phyloP scores from a whole-genome alignment of 805 yeast species.

The Hanseniaspora lindneri region DNA sequence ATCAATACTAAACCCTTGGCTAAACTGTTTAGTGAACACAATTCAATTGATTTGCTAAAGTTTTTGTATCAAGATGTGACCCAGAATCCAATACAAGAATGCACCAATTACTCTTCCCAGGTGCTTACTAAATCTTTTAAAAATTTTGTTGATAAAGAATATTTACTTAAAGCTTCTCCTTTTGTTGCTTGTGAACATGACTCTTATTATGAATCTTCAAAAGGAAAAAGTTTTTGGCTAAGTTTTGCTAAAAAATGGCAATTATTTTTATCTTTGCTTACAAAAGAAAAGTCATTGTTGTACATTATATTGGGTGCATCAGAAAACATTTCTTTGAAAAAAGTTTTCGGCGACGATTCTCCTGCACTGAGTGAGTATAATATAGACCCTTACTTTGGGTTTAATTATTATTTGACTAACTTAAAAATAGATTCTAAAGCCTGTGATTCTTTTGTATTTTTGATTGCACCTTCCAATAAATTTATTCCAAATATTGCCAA shows the following conservation, averaged over 20 bases:
- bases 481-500: slow-evolving; percentile 31
- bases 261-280: slow-evolving; percentile 25
- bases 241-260: slow-evolving; percentile 31
- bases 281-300: slow-evolving; percentile 28
- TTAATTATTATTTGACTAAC: slow-evolving; percentile 29
- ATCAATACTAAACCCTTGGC: slow-evolving; percentile 26
- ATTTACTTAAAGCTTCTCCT: slow-evolving; percentile 36
- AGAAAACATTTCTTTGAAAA: slow-evolving; percentile 5
- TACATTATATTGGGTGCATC: slow-evolving; percentile 29
- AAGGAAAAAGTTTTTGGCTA: slow-evolving; percentile 35
- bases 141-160: slow-evolving; percentile 25
- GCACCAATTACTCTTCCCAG: slow-evolving; percentile 32
- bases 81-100: slow-evolving; percentile 38
- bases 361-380: not conserved
- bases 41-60: slow-evolving; percentile 37
- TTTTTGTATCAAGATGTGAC: slow-evolving; percentile 34
- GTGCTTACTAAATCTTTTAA: slow-evolving; percentile 31
- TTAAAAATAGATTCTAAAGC: not conserved
- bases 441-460: slow-evolving; percentile 7
- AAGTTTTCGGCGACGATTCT: not conserved
- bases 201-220: slow-evolving; percentile 27
- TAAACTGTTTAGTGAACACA: slow-evolving; percentile 36
- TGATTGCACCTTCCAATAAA: slow-evolving; percentile 24
- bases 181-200: slow-evolving; percentile 24
- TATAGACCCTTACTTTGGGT: slow-evolving; percentile 36